Conservation (phyloP, 768 basidiomycete species). For the Auriscalpium microsporum region DNA sequence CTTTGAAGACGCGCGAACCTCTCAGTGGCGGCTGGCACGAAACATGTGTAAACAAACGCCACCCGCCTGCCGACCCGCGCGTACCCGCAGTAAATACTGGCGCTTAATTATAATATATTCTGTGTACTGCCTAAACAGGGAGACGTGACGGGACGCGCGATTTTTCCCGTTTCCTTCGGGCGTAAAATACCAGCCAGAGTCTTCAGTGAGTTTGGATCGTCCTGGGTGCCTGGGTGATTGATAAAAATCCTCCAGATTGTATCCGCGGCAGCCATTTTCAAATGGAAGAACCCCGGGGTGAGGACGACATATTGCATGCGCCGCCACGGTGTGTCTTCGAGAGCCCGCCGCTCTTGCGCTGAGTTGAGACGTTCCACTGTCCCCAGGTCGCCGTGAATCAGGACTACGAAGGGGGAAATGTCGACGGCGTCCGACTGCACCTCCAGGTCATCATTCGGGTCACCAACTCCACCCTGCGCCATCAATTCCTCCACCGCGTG, state of each 20-base stretch:
- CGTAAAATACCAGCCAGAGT: constrained; percentile 12
- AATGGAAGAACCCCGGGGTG: constrained; percentile 22
- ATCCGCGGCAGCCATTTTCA: constrained; percentile 22
- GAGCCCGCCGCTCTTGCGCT: background rate
- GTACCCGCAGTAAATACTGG: no score
- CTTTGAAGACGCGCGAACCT: no score
- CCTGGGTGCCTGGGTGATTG: background rate
- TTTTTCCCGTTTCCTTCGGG: constrained; percentile 20
- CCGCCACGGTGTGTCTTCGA: background rate
- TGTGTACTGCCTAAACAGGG: no score
- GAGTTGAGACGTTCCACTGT: background rate
- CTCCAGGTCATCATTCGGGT: no score
- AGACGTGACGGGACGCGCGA: no score
- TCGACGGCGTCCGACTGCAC: background rate
- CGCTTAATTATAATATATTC: no score
- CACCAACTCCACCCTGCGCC: no score
- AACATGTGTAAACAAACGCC: no score
- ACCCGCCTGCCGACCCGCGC: no score
- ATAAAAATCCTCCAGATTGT: constrained; percentile 10
- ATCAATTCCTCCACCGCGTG: no score
- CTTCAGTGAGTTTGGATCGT: constrained; percentile 11
- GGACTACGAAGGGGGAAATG: background rate
- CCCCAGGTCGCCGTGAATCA: background rate
- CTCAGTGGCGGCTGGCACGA: no score
- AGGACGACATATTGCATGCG: constrained; percentile 2